A percentile compares a stretch with the other conserved stretches of the same genome.
Evolutionary conservation across 129 eudicot species (phyloP).

Genomic region (Calendula officinalis): DNA sequence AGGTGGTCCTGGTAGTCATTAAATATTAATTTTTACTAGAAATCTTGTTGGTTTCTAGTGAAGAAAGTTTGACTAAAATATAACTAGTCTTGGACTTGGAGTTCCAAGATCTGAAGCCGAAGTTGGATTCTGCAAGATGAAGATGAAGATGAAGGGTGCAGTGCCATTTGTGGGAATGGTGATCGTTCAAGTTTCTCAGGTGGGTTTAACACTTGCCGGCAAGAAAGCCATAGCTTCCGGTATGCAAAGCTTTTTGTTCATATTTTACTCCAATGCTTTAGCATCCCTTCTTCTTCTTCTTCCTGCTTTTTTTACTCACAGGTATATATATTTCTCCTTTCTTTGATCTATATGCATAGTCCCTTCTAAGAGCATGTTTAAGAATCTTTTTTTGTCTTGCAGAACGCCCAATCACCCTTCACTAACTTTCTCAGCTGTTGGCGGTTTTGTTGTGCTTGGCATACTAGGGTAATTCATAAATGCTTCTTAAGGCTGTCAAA

Average conservation of each 20-base stretch:
- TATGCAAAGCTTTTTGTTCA: constrained; percentile 31
- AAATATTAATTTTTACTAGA: background rate
- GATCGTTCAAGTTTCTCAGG: constrained; percentile 47
- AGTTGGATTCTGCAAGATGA: background rate
- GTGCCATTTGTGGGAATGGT: constrained; percentile 51
- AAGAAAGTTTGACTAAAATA: constrained; percentile 10
- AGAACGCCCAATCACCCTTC: constrained; percentile 46
- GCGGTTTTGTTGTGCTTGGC: constrained; percentile 56
- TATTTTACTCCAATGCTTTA: constrained; percentile 36
- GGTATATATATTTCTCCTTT: background rate
- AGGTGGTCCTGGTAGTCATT: constrained; percentile 6
- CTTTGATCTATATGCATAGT: background rate
- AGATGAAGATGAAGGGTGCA: constrained; percentile 40
- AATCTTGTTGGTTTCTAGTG: constrained; percentile 2
- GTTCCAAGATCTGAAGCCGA: constrained; percentile 4
- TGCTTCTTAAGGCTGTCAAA: no score
- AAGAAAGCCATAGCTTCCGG: constrained; percentile 52
- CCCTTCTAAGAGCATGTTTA: background rate
- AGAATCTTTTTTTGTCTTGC: constrained; percentile 10
- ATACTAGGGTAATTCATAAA: constrained; percentile 41
- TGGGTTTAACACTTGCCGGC: constrained; percentile 40
- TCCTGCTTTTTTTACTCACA: constrained; percentile 42
- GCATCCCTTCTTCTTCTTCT: constrained; percentile 50
- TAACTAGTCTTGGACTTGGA: constrained; percentile 7
- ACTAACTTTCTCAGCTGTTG: constrained; percentile 22